Conservation (phyloP, 169 alveolate species). For the Theileria sp. region DNA sequence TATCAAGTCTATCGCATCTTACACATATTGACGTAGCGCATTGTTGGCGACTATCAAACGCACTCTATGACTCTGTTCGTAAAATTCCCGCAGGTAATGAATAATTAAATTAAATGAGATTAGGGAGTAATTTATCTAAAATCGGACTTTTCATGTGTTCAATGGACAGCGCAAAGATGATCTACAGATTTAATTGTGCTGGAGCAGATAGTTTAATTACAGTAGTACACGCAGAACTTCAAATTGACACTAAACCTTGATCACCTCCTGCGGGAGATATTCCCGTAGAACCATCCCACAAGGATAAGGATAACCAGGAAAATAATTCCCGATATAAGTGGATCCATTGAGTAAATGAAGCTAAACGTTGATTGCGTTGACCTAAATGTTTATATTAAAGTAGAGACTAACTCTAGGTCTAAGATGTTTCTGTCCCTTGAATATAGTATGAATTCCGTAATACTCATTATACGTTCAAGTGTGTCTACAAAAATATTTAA, state of each 20-base stretch:
- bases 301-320: background rate
- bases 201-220: slow-evolving; percentile 12
- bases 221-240: slow-evolving; percentile 9
- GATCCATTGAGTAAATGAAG: background rate
- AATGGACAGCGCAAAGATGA: slow-evolving; percentile 20
- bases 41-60: slow-evolving; percentile 62
- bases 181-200: slow-evolving; percentile 16
- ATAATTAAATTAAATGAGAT: background rate
- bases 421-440: slow-evolving; percentile 29
- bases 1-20: slow-evolving; percentile 27
- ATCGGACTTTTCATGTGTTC: slow-evolving; percentile 58
- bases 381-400: background rate
- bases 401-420: slow-evolving; percentile 24
- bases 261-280: background rate
- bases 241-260: background rate
- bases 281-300: background rate
- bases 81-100: slow-evolving; percentile 26
- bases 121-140: slow-evolving; percentile 8
- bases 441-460: slow-evolving; percentile 7
- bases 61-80: slow-evolving; percentile 15
- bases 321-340: background rate
- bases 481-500: slow-evolving; percentile 15
- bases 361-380: background rate
- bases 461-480: slow-evolving; percentile 24
- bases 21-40: slow-evolving; percentile 61